Percentiles rank a stretch among this genome's conserved stretches.
These are phyloP conservation scores for Eucalyptus paniculata DNA, from an alignment of 345 rosid genomes.

Conservation along the genomic window DNA sequence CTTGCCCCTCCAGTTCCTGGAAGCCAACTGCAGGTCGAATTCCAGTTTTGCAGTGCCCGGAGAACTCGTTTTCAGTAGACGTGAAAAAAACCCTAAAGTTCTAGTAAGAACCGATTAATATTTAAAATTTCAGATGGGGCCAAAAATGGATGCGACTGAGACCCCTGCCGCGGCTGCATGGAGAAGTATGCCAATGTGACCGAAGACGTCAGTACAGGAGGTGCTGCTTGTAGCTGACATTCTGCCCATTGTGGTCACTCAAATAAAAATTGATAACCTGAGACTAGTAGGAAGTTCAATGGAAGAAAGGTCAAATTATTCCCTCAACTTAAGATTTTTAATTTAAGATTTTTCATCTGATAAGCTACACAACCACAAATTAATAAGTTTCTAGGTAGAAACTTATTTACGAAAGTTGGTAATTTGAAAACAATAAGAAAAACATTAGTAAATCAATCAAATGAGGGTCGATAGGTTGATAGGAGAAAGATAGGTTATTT, in stretches of 20 bases:
- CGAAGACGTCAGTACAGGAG: background rate
- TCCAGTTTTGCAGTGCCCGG: background rate
- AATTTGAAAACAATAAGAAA: background rate
- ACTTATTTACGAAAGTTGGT: background rate
- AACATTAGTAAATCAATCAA: background rate
- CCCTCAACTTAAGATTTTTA: background rate
- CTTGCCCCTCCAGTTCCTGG: background rate
- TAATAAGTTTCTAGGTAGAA: background rate
- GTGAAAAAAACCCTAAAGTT: background rate
- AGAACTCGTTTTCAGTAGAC: background rate
- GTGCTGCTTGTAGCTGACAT: background rate
- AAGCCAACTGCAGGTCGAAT: background rate
- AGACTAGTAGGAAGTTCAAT: background rate
- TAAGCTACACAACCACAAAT: background rate
- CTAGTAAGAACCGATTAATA: background rate
- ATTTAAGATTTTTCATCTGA: background rate
- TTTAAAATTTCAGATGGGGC: background rate
- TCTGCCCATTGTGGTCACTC: background rate
- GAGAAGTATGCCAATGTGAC: background rate
- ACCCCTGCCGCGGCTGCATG: background rate
- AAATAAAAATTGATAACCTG: background rate
- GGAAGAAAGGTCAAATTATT: background rate
- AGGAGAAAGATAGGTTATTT: background rate
- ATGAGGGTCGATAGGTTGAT: background rate
- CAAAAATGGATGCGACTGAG: background rate